phyloP scores from a whole-genome alignment of 371 early-diverging fungal species.

The Mucor irregularis region DNA sequence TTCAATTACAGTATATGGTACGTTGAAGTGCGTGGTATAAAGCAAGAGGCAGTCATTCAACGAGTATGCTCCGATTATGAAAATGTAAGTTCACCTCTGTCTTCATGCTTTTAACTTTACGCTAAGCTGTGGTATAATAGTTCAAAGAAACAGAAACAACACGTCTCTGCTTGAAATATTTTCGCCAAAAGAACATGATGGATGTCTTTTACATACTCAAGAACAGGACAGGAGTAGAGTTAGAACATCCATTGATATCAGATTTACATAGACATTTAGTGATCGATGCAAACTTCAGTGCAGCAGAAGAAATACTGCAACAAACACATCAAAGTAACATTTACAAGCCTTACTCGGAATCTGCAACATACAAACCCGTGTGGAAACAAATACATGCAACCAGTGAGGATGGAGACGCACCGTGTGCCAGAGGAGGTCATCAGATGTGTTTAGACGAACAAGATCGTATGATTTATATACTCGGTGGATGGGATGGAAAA shows the following conservation, averaged over 20 bases:
- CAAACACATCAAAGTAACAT: conserved; percentile 59
- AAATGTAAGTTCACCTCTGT: conserved; percentile 48
- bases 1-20: conserved; percentile 97
- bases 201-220: conserved; percentile 73
- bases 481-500: conserved; percentile 96
- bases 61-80: conserved; percentile 62
- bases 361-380: conserved; percentile 65
- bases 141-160: conserved; percentile 79
- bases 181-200: conserved; percentile 78
- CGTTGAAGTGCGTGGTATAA: conserved; percentile 82
- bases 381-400: conserved; percentile 67
- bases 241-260: conserved; percentile 84
- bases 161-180: conserved; percentile 85
- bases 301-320: conserved; percentile 68
- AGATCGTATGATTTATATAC: conserved; percentile 77
- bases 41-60: conserved; percentile 66
- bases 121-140: conserved; percentile 3
- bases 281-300: conserved; percentile 69
- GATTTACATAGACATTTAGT: conserved; percentile 71
- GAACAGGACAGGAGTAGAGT: conserved; percentile 55
- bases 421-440: conserved; percentile 89
- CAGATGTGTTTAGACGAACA: conserved; percentile 92
- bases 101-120: background rate
- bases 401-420: conserved; percentile 44
- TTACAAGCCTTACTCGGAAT: conserved; percentile 70